Evolutionary conservation across 768 basidiomycete genomes (phyloP).

Genomic region (Lactarius psammicola): DNA sequence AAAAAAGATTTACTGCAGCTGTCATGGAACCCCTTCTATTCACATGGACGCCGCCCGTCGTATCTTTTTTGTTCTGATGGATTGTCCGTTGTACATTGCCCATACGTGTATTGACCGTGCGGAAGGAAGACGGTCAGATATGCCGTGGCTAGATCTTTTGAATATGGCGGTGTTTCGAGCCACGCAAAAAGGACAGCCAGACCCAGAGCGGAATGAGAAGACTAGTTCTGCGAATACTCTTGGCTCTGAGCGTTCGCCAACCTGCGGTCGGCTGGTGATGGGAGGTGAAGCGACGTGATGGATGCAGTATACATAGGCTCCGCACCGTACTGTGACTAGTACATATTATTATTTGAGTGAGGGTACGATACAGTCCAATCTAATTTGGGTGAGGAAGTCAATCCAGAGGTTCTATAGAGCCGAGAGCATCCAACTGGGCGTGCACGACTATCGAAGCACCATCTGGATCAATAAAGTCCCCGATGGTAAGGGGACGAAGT

Average conservation of each 20-base stretch:
- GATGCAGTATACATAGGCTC: neutral
- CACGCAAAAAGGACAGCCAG: neutral
- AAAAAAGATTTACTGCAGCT: neutral
- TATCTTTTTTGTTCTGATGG: neutral
- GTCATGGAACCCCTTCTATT: neutral
- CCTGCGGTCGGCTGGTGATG: neutral
- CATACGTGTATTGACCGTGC: neutral
- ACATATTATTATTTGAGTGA: constrained; percentile 6
- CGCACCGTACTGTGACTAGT: neutral
- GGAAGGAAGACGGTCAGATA: neutral
- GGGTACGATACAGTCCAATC: constrained; percentile 4
- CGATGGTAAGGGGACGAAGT: constrained; percentile 65
- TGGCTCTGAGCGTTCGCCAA: too few relatives aligned
- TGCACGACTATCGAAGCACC: too few relatives aligned
- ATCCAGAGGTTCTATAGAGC: neutral
- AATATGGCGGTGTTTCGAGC: neutral
- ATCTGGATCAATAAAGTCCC: constrained; percentile 60
- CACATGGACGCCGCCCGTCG: neutral
- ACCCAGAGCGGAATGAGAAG: neutral
- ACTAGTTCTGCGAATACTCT: neutral
- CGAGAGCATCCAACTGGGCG: neutral
- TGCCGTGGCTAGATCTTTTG: neutral
- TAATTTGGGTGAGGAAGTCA: neutral
- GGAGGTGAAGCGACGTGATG: neutral
- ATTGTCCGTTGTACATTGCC: neutral